phyloP scores from a whole-genome alignment of 2,329 filamentous ascomycete genomes.

The Colletotrichum incanum region DNA sequence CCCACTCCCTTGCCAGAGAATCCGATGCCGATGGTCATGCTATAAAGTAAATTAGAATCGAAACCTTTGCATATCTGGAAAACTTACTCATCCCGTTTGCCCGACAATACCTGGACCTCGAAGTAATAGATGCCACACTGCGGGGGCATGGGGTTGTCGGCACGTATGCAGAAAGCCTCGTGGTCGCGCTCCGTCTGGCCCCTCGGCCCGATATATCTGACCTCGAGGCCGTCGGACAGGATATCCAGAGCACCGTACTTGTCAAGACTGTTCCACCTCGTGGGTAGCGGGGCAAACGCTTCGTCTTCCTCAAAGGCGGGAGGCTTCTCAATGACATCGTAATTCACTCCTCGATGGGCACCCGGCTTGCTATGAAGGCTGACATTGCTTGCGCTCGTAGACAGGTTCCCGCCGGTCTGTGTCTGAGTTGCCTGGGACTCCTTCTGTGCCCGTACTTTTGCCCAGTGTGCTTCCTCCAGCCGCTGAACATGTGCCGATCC shows the following conservation, averaged over 20 bases:
- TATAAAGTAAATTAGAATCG: slow-evolving; percentile 48
- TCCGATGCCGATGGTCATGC: slow-evolving; percentile 74
- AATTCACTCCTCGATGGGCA: slow-evolving; percentile 82
- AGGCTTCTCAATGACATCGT: slow-evolving; percentile 86
- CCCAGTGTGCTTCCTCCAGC: slow-evolving; percentile 79
- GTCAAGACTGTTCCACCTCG: slow-evolving; percentile 86
- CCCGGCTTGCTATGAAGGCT: slow-evolving; percentile 70
- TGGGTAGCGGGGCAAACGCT: slow-evolving; percentile 78
- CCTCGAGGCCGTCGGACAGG: slow-evolving; percentile 79
- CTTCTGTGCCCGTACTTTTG: slow-evolving; percentile 68
- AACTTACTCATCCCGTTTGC: slow-evolving; percentile 70
- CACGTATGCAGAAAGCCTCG: slow-evolving; percentile 86
- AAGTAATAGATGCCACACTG: slow-evolving; percentile 97
- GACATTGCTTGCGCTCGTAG: slow-evolving; percentile 67
- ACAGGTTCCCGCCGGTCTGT: slow-evolving; percentile 64
- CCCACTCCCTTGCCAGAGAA: slow-evolving; percentile 71
- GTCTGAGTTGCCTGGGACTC: slow-evolving; percentile 62
- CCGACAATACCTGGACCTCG: slow-evolving; percentile 74
- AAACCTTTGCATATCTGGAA: background rate
- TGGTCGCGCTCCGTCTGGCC: slow-evolving; percentile 69
- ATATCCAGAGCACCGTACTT: slow-evolving; percentile 83
- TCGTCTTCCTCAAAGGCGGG: slow-evolving; percentile 73
- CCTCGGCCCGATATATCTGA: slow-evolving; percentile 70
- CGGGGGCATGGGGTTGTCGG: slow-evolving; percentile 88
- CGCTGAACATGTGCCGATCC: slow-evolving; percentile 84